Evolutionary conservation across 2,329 filamentous ascomycete genomes (phyloP).

Genomic region (Colletotrichum horii): DNA sequence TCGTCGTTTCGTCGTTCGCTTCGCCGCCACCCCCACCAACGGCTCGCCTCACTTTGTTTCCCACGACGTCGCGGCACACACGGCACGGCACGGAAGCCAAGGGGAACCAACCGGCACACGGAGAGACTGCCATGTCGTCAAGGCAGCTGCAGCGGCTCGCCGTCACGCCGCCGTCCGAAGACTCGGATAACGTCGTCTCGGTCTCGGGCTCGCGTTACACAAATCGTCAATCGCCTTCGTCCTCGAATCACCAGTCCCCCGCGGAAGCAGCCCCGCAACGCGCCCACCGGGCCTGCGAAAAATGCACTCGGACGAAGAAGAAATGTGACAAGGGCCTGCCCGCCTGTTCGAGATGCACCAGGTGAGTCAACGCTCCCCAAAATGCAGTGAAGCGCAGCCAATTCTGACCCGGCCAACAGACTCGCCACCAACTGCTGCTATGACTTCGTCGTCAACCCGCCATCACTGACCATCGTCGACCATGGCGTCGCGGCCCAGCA

Average conservation of each 20-base stretch:
- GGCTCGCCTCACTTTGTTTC: background rate
- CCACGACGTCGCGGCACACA: background rate
- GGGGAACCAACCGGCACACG: background rate
- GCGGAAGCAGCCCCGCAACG: slow-evolving; percentile 26
- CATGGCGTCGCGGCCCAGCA: slow-evolving; percentile 24
- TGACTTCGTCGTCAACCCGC: slow-evolving; percentile 41
- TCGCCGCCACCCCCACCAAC: background rate
- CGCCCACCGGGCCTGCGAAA: slow-evolving; percentile 41
- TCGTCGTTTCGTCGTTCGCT: background rate
- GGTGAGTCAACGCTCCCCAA: slow-evolving; percentile 25
- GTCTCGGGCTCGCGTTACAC: slow-evolving; percentile 11
- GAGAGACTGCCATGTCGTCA: slow-evolving; percentile 5
- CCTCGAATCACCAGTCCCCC: slow-evolving; percentile 7
- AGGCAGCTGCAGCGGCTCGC: slow-evolving; percentile 12
- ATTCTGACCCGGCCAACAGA: background rate
- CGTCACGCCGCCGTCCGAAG: slow-evolving; percentile 19
- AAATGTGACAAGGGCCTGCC: slow-evolving; percentile 42
- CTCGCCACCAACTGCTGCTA: slow-evolving; percentile 34
- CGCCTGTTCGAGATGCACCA: slow-evolving; percentile 38
- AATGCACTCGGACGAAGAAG: slow-evolving; percentile 43
- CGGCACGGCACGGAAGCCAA: background rate
- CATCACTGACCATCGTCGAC: slow-evolving; percentile 35
- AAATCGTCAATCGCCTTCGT: background rate
- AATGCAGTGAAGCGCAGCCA: background rate
- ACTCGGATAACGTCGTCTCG: slow-evolving; percentile 16